Evolutionary conservation across 768 basidiomycete species (phyloP).

Genomic region (Pleurotus pulmonarius): DNA sequence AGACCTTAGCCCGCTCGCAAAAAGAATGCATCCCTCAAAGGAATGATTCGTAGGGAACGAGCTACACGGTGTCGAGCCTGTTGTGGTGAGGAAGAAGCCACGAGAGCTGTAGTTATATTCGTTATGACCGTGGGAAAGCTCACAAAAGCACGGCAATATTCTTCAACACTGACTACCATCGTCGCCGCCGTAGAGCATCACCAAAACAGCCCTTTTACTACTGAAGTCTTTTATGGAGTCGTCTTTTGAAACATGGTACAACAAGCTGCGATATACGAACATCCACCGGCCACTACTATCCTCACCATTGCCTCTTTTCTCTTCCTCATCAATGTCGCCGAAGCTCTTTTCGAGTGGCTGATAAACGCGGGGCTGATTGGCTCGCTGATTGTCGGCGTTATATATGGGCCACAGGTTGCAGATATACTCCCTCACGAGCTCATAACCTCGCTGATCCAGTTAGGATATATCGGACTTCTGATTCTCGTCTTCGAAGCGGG

Average conservation of each 20-base stretch:
- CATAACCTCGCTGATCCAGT: constrained; percentile 39
- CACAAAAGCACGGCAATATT: too few relatives aligned
- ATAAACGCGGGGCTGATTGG: constrained; percentile 47
- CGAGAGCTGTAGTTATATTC: too few relatives aligned
- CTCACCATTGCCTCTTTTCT: constrained; percentile 52
- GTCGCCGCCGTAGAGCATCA: too few relatives aligned
- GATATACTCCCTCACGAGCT: constrained; percentile 36
- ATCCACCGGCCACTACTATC: constrained; percentile 30
- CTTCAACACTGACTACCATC: too few relatives aligned
- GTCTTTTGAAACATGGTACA: background rate
- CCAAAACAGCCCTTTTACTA: too few relatives aligned
- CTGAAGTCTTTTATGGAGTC: background rate
- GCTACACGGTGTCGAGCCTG: background rate
- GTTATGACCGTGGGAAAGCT: too few relatives aligned
- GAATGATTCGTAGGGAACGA: background rate
- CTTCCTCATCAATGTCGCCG: constrained; percentile 46
- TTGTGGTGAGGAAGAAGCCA: background rate
- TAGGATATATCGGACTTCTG: constrained; percentile 42
- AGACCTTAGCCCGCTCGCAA: constrained; percentile 4
- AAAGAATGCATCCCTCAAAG: background rate
- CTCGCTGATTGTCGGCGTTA: constrained; percentile 50
- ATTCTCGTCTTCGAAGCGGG: constrained; percentile 61
- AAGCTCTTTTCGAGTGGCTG: constrained; percentile 32
- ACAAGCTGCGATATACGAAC: constrained; percentile 18
- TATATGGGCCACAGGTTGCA: constrained; percentile 49